Evolutionary conservation across 768 basidiomycete species (phyloP).

Genomic region (Russula vinacea): DNA sequence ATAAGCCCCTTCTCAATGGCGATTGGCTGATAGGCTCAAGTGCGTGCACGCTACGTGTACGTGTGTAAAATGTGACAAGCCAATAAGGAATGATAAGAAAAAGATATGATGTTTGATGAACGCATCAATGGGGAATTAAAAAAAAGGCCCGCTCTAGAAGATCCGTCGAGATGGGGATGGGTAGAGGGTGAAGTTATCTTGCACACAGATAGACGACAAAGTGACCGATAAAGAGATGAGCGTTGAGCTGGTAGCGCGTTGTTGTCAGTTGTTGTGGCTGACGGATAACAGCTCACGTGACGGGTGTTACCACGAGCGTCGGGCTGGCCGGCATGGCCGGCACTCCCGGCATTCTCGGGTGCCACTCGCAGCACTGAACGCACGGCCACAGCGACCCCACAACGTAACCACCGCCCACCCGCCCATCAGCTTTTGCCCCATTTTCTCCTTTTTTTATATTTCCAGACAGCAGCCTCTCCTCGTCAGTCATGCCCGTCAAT

Average conservation of each 20-base stretch:
- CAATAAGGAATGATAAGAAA: slow-evolving; percentile 3
- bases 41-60: slow-evolving; percentile 12
- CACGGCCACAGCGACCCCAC: background rate
- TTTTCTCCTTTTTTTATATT: background rate
- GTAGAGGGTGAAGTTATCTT: background rate
- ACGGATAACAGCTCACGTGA: slow-evolving; percentile 8
- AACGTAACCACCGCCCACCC: background rate
- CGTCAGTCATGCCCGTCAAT: slow-evolving; percentile 33
- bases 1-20: slow-evolving; percentile 12
- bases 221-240: no score
- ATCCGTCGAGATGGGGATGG: background rate
- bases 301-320: background rate
- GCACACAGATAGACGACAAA: background rate
- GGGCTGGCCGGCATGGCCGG: slow-evolving; percentile 4
- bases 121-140: background rate
- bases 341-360: background rate
- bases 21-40: slow-evolving; percentile 19
- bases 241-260: no score
- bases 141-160: slow-evolving; percentile 3
- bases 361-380: background rate
- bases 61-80: slow-evolving; percentile 10
- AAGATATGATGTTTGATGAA: background rate
- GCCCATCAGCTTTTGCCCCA: background rate
- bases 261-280: no score
- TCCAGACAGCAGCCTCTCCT: slow-evolving; percentile 37